phyloP scores from a whole-genome alignment of 2,329 filamentous ascomycete species.

The Colletotrichum sidae region DNA sequence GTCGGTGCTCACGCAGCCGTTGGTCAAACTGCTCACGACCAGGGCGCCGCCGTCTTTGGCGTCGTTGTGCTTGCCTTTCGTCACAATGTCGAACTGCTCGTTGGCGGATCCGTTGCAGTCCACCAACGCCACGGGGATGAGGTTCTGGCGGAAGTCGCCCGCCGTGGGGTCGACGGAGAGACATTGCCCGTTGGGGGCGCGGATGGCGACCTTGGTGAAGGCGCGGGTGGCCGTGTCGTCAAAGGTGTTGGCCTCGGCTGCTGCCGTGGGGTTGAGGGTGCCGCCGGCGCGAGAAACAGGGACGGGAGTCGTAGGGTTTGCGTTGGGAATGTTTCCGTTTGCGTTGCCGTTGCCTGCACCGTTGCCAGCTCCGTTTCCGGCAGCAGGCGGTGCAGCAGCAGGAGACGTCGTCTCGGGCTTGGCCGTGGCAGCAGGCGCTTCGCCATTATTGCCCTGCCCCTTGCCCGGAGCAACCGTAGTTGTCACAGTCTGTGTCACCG shows the following conservation, averaged over 20 bases:
- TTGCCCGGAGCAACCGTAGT: conserved; percentile 15
- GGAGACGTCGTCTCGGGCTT: conserved; percentile 13
- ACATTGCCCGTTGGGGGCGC: conserved; percentile 60
- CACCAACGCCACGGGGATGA: conserved; percentile 61
- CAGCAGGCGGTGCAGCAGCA: neutral
- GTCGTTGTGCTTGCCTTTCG: conserved; percentile 61
- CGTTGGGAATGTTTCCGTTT: conserved; percentile 41
- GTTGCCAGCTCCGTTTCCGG: conserved; percentile 9
- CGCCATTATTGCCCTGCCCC: conserved; percentile 9
- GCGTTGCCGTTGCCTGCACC: conserved; percentile 4
- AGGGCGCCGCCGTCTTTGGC: conserved; percentile 52
- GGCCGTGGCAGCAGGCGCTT: conserved; percentile 7
- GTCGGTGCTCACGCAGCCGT: conserved; percentile 66
- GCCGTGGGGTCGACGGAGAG: conserved; percentile 64
- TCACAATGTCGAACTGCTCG: conserved; percentile 64
- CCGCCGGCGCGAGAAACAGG: conserved; percentile 64
- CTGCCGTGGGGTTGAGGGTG: conserved; percentile 60
- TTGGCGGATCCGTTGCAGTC: conserved; percentile 57
- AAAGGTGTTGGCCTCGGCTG: conserved; percentile 59
- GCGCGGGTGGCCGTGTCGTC: conserved; percentile 60
- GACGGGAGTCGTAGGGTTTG: conserved; percentile 55
- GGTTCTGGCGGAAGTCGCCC: conserved; percentile 65
- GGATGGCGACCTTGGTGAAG: conserved; percentile 58
- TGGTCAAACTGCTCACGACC: conserved; percentile 61
- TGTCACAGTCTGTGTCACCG: conserved; percentile 25